Conservation (phyloP, 176 grass and related monocot species). For the Echinochloa phyllopogon region DNA sequence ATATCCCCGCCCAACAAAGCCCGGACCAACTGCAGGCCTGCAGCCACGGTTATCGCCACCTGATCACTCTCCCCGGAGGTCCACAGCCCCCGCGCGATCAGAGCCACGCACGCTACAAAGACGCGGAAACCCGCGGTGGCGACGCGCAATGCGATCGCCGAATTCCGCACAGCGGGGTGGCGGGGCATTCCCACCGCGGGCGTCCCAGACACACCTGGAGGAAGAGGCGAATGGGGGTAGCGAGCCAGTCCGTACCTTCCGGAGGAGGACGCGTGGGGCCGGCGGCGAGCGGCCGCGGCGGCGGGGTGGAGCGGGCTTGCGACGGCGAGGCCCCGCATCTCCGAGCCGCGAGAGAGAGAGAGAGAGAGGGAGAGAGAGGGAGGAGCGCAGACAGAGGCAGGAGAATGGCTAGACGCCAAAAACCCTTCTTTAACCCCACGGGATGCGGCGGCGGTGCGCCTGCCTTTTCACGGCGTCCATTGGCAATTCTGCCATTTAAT, state of each 20-base stretch:
- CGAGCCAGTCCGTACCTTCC: not conserved
- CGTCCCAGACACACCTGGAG: not conserved
- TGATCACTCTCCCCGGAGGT: not conserved
- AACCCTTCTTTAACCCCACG: conserved; percentile 39
- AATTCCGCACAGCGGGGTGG: not conserved
- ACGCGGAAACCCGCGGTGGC: not conserved
- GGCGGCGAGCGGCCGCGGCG: not conserved
- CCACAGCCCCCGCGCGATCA: not conserved
- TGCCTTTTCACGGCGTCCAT: not conserved
- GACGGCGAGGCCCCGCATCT: conserved; percentile 66
- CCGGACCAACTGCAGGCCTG: not conserved
- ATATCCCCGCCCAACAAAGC: not conserved
- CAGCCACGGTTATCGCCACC: not conserved
- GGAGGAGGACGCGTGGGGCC: not conserved
- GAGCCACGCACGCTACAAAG: not conserved
- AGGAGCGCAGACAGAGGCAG: not conserved
- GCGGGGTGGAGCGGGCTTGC: conserved; percentile 33
- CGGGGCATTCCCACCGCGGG: not conserved
- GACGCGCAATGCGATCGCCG: not conserved
- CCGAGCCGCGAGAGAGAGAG: conserved; percentile 8
- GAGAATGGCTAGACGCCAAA: conserved; percentile 45
- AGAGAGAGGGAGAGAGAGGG: not conserved
- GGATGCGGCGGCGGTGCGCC: not conserved
- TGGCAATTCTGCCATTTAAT: not conserved
- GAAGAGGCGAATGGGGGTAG: not conserved